A percentile compares a stretch with the other conserved stretches of the same genome.
Conservation (phyloP, 1,139 yeast genomes). For the Scheffersomyces quercinus region DNA sequence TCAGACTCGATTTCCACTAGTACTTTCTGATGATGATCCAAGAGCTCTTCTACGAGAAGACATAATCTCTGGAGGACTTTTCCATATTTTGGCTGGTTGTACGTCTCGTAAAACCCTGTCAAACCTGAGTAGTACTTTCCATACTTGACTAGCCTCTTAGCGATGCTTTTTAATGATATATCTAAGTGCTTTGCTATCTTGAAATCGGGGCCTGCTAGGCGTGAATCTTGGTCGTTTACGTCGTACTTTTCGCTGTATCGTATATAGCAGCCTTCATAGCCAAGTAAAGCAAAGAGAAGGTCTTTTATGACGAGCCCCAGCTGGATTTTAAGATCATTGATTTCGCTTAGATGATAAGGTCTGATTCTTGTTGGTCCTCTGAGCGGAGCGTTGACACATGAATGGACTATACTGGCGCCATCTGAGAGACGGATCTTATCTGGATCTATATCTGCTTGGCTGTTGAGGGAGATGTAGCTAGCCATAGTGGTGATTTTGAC, state of each 20-base stretch:
- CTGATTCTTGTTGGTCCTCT: constrained; percentile 21
- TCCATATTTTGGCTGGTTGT: constrained; percentile 61
- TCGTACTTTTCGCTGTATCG: constrained; percentile 65
- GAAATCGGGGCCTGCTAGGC: constrained; percentile 72
- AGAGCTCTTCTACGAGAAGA: constrained; percentile 51
- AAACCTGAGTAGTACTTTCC: constrained; percentile 67
- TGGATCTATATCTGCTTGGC: constrained; percentile 10
- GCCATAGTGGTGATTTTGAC: constrained; percentile 8
- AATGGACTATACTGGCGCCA: constrained; percentile 19
- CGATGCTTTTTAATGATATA: constrained; percentile 70
- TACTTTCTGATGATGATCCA: constrained; percentile 49
- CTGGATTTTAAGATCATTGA: constrained; percentile 52
- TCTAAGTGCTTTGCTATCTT: constrained; percentile 73
- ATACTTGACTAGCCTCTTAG: constrained; percentile 57
- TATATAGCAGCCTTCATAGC: constrained; percentile 79
- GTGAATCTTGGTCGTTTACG: constrained; percentile 31
- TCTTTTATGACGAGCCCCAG: constrained; percentile 76
- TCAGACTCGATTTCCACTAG: constrained; percentile 56
- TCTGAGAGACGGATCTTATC: constrained; percentile 17
- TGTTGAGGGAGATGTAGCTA: constrained; percentile 11
- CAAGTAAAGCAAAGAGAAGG: constrained; percentile 64
- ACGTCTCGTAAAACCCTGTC: constrained; percentile 54
- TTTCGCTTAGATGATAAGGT: constrained; percentile 46
- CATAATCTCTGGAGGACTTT: constrained; percentile 75
- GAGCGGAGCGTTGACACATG: constrained; percentile 15